A percentile compares a stretch with the other conserved stretches of the same genome.
phyloP scores from a whole-genome alignment of 371 early-diverging fungal species.

The Parasitella parasitica region DNA sequence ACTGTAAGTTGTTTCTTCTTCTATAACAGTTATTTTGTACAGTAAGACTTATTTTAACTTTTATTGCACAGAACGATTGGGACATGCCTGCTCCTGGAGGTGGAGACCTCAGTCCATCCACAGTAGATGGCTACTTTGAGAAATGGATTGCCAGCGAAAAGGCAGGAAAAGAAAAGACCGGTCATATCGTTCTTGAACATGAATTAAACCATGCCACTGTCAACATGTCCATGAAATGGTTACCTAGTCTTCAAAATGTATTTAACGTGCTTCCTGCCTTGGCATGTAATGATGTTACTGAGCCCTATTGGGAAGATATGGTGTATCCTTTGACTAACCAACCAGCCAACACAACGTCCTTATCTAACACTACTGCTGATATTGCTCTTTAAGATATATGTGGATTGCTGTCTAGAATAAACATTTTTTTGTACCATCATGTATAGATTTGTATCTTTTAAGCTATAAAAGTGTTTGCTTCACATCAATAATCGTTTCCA shows the following conservation, averaged over 20 bases:
- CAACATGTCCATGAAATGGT: constrained; percentile 42
- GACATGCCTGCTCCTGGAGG: constrained; percentile 29
- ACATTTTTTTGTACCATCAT: too few relatives aligned
- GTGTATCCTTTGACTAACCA: neutral
- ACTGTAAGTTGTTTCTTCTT: constrained; percentile 1
- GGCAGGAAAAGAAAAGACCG: constrained; percentile 13
- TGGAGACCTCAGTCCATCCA: constrained; percentile 3
- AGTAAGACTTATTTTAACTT: neutral
- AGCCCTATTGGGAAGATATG: constrained; percentile 48
- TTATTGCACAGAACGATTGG: constrained; percentile 14
- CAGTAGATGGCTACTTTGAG: constrained; percentile 30
- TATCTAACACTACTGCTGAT: constrained; percentile 4
- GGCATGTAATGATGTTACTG: constrained; percentile 47
- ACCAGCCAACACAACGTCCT: neutral
- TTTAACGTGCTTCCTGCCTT: constrained; percentile 52
- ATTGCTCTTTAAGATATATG: neutral
- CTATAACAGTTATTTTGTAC: neutral
- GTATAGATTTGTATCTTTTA: too few relatives aligned
- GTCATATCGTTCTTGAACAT: constrained; percentile 48
- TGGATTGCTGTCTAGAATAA: too few relatives aligned
- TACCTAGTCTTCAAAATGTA: constrained; percentile 38
- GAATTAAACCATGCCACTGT: constrained; percentile 49
- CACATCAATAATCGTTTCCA: too few relatives aligned
- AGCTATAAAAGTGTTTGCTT: too few relatives aligned
- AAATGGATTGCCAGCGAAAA: constrained; percentile 33